These are phyloP conservation scores for Akanthomyces muscarius DNA, from an alignment of 2,329 filamentous ascomycete species.

Conservation along the genomic window DNA sequence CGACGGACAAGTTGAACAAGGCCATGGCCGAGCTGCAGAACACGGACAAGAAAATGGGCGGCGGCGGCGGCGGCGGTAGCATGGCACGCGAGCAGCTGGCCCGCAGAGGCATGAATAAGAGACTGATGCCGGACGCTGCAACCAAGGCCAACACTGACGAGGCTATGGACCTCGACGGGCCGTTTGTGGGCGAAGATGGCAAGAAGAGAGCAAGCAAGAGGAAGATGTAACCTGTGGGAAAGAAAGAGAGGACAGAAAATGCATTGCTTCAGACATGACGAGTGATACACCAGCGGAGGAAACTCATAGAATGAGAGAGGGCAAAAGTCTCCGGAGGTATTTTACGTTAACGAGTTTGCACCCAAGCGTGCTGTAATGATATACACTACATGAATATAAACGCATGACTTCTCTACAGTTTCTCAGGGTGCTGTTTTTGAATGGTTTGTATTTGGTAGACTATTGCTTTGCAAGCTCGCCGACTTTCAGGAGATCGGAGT, in stretches of 20 bases:
- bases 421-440: not conserved
- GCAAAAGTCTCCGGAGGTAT: not conserved
- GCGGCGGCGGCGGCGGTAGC: conserved; percentile 16
- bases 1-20: conserved; percentile 45
- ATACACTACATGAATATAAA: conserved; percentile 12
- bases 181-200: conserved; percentile 42
- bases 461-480: not conserved
- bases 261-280: not conserved
- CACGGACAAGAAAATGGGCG: conserved; percentile 31
- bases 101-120: conserved; percentile 29
- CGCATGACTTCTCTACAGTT: not conserved
- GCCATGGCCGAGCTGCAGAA: conserved; percentile 47
- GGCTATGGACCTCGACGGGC: conserved; percentile 55
- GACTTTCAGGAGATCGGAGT: not conserved
- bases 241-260: not conserved
- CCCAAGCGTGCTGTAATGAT: conserved; percentile 11
- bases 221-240: conserved; percentile 42
- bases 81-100: conserved; percentile 15
- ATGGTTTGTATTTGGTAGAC: not conserved
- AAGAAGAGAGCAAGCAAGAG: conserved; percentile 50
- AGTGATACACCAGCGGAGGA: not conserved
- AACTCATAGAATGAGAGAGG: not conserved
- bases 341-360: conserved; percentile 6
- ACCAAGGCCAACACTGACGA: conserved; percentile 40
- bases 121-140: conserved; percentile 38